A percentile compares a stretch with the other conserved stretches of the same genome.
Conservation (phyloP, 1,284 basidiomycete genomes). For the Pseudozyma thailandica region DNA sequence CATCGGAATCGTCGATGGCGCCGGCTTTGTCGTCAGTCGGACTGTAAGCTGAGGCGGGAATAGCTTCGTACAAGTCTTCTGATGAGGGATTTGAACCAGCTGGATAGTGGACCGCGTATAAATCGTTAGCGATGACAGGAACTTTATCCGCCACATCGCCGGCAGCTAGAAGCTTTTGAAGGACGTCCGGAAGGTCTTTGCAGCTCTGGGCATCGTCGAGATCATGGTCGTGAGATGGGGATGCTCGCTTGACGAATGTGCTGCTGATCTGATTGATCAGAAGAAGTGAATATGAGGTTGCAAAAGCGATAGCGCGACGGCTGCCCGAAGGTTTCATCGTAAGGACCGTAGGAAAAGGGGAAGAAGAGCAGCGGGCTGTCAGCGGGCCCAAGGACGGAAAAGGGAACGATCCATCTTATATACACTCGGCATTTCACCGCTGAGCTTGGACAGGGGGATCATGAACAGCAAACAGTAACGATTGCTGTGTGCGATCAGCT, state of each 20-base stretch:
- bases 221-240: not conserved
- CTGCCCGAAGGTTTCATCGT: slow-evolving; percentile 3
- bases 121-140: slow-evolving; percentile 7
- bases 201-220: slow-evolving; percentile 16
- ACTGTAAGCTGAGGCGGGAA: slow-evolving; percentile 21
- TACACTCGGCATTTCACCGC: not conserved
- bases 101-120: slow-evolving; percentile 22
- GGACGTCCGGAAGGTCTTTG: slow-evolving; percentile 16
- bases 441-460: no score
- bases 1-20: slow-evolving; percentile 21
- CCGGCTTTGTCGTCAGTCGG: slow-evolving; percentile 26
- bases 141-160: slow-evolving; percentile 5
- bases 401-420: not conserved
- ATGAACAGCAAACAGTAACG: no score
- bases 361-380: not conserved
- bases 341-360: slow-evolving; percentile 1
- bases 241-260: slow-evolving; percentile 2
- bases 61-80: slow-evolving; percentile 23
- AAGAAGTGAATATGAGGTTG: not conserved
- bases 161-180: slow-evolving; percentile 20
- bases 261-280: not conserved
- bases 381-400: no score
- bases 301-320: not conserved
- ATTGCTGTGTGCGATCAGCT: no score
- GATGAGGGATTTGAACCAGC: slow-evolving; percentile 36